Conservation (phyloP, 805 yeast species). For the Yarrowia sp. region DNA sequence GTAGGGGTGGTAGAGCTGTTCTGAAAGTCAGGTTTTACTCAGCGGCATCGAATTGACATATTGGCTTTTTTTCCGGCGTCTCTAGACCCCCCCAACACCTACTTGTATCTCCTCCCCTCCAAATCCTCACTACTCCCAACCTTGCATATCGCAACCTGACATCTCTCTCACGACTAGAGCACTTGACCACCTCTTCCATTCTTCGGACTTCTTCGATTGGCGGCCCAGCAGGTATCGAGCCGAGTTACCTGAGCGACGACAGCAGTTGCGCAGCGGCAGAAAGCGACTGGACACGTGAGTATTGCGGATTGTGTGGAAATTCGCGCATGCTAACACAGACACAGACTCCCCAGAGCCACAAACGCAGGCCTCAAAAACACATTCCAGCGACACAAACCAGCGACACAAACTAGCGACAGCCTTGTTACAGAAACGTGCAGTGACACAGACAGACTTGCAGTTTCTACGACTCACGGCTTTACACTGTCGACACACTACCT, state of each 20-base stretch:
- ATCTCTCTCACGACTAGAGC: not conserved
- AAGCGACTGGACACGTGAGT: not conserved
- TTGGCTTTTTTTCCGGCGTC: not conserved
- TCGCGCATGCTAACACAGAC: conserved; percentile 3
- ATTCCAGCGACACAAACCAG: not conserved
- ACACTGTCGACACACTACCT: no score
- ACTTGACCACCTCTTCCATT: not conserved
- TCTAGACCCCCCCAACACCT: not conserved
- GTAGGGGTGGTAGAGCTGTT: not conserved
- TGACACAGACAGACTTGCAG: not conserved
- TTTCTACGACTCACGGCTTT: not conserved
- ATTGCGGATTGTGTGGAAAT: not conserved
- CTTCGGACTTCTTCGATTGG: not conserved
- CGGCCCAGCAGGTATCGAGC: not conserved
- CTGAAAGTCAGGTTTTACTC: not conserved
- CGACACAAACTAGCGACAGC: not conserved
- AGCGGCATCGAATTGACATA: not conserved
- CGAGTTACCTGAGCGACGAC: not conserved
- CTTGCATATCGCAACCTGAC: conserved; percentile 18
- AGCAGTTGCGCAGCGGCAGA: not conserved
- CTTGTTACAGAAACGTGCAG: no score
- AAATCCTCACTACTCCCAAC: not conserved
- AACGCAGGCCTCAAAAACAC: not conserved
- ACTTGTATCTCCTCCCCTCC: not conserved
- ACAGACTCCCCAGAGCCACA: not conserved